A percentile compares a stretch with the other conserved stretches of the same genome.
Evolutionary conservation across 257 asterid species (phyloP).

Genomic region (Paulownia fortunei): DNA sequence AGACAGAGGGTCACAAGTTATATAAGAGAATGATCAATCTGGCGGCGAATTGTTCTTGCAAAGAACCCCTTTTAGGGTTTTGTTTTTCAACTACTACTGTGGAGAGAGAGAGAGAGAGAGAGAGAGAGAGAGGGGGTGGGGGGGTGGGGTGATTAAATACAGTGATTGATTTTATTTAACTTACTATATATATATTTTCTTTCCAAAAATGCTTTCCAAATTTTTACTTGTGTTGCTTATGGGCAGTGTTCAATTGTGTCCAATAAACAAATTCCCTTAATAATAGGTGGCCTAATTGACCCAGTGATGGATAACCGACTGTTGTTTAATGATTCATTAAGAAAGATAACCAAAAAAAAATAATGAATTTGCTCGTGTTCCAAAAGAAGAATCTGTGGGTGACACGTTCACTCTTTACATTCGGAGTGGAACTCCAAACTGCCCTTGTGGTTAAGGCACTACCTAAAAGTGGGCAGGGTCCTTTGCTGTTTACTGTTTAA

Average conservation of each 20-base stretch:
- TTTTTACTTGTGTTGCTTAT: neutral
- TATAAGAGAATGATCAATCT: slow-evolving; percentile 48
- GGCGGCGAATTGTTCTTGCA: slow-evolving; percentile 86
- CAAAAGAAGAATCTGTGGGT: slow-evolving; percentile 31
- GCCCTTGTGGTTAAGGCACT: slow-evolving; percentile 20
- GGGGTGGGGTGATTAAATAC: slow-evolving; percentile 47
- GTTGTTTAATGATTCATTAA: neutral
- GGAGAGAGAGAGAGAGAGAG: neutral
- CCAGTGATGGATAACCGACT: slow-evolving; percentile 28
- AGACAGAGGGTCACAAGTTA: slow-evolving; percentile 34
- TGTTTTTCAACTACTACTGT: slow-evolving; percentile 48
- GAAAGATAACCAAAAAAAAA: neutral
- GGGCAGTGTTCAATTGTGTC: neutral
- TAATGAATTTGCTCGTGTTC: slow-evolving; percentile 22
- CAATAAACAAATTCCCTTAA: slow-evolving; percentile 40
- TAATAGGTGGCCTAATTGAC: slow-evolving; percentile 39
- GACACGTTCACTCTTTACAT: slow-evolving; percentile 50
- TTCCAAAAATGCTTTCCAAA: slow-evolving; percentile 7
- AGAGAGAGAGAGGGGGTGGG: slow-evolving; percentile 10
- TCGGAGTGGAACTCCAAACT: slow-evolving; percentile 30
- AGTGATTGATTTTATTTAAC: slow-evolving; percentile 31
- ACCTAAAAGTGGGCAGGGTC: slow-evolving; percentile 21
- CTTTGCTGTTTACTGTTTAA: slow-evolving; percentile 3
- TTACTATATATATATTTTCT: slow-evolving; percentile 37
- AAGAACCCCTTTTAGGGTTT: slow-evolving; percentile 85